Base-by-base conservation (phyloP, 2,329 filamentous ascomycete species). In the Akanthomyces lecanii region DNA sequence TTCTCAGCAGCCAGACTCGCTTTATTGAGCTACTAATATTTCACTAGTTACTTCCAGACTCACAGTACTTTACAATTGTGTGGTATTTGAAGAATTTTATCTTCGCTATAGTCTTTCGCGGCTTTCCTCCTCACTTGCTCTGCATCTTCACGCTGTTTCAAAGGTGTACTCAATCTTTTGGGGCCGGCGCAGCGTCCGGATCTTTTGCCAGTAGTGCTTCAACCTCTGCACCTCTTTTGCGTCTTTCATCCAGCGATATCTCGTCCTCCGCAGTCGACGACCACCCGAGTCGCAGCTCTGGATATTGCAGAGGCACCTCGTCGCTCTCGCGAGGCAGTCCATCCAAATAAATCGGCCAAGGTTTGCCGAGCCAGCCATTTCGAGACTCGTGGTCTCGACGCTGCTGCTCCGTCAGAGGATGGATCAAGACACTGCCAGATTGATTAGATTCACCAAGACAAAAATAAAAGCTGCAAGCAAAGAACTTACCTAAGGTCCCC, bases 291-390 rank as follows among this genome's bases (percentile, higher is more conserved):
- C 72, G 66, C 42, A 74, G 55, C 44, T 73, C 69, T 0, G 72
- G 72, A 53, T 74, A 74, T 59, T 74, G 72, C 18, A 73, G 65
- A 3, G 72, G 72, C 14, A 71, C 64, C 3, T 70, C 67, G 5
- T 68, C 69, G 45, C 63, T 64, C 21, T 69, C 68, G 6, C 25
- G 53, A 0, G 72, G 72, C 51, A 74, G 62, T 5, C 47, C 64
- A 30, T 74, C 72, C 10, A 74, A 53, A 61, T 72, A 73, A 11
- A 74, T 72, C 1, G 72, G 72, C 72, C 72, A 74, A 0, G 72
- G 71, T 1, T 67, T 71, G 33, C 72, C 72, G 66, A 74, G 67
- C 72, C 72, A 74, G 25, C 68, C 72, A 53, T 73, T 72, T 25
- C 72, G 70, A 10, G 65, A 65, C 66, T 74, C 72, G 53, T 74